Base-by-base conservation (phyloP, 257 asterid species). In the Ballota nigra region DNA sequence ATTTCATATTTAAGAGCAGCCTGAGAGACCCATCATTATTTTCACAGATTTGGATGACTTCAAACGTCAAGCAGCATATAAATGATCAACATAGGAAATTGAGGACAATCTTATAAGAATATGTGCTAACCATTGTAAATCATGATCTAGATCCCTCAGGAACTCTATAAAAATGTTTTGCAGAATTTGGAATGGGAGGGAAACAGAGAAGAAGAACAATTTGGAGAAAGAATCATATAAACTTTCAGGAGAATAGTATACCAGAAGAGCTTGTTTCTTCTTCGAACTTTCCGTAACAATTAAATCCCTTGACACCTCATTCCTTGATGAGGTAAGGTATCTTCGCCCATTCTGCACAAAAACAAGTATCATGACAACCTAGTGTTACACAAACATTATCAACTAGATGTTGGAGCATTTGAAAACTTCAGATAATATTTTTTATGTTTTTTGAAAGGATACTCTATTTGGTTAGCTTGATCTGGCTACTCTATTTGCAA, bases 281-380 rank as follows among this genome's bases (percentile, higher is more conserved):
- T 79, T 90, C 40, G 99, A 95, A 84, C 71, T 84, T 71, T 78
- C 86, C 5, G 91, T 87, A 58, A 92, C 99, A 6, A 95, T 67
- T 64, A 95, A 96, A 85, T 95, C 99, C 85, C 99, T 92, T 38
- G 98, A 95, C 29, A 95, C 97, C 84, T 95, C 99, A 82, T 88
- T 92, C 87, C 88, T 88, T 81, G 99, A 92, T 24, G 97, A 95
- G 63, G 88, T 90, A 70, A 95, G 95, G 80, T 89, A 92, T 68
- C 99, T 90, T 70, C 97, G 85, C 66, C 99, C 99, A 70, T 95
- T 95, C 99, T 95, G 97, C 83, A 84, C 12, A 69, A 73, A 69
- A 75, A 47, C 60, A 72, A 69, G 62, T 66, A 65, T 22, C 51
- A 76, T 60, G 66, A 73, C 24, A 73, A 66, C 20, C 60, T 60